Evolutionary conservation across 169 alveolate genomes (phyloP).

Genomic region (Cryptosporidium xiaoi): DNA sequence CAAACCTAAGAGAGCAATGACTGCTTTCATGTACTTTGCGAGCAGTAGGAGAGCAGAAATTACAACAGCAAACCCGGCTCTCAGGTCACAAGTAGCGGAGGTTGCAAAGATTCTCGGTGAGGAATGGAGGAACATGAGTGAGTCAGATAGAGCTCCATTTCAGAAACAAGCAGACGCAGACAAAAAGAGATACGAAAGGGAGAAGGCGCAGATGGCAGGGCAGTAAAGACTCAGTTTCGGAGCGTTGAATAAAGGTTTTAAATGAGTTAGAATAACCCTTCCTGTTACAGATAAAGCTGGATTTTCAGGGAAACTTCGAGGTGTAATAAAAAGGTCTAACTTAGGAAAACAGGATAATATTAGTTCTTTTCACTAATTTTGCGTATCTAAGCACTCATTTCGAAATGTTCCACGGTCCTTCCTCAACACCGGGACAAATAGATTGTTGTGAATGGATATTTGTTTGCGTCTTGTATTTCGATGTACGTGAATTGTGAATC

Average conservation of each 20-base stretch:
- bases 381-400: constrained; percentile 21
- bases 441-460: constrained; percentile 29
- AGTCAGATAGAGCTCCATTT: constrained; percentile 87
- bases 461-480: constrained; percentile 36
- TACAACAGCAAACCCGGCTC: constrained; percentile 84
- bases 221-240: constrained; percentile 25
- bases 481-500: neutral
- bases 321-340: neutral
- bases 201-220: constrained; percentile 80
- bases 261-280: constrained; percentile 11
- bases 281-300: neutral
- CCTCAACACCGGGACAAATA: constrained; percentile 73
- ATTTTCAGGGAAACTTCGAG: constrained; percentile 2
- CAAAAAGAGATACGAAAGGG: constrained; percentile 87
- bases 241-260: neutral
- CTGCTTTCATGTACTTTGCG: constrained; percentile 91
- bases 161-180: constrained; percentile 90
- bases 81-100: constrained; percentile 89
- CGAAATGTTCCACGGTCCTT: constrained; percentile 70
- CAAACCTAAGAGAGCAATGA: constrained; percentile 90
- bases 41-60: constrained; percentile 88
- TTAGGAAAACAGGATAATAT: constrained; percentile 10
- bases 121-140: constrained; percentile 89
- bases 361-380: constrained; percentile 35
- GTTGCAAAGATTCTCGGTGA: constrained; percentile 91